Conservation (phyloP, 306 rosid genomes). For the Medicago lupulina region DNA sequence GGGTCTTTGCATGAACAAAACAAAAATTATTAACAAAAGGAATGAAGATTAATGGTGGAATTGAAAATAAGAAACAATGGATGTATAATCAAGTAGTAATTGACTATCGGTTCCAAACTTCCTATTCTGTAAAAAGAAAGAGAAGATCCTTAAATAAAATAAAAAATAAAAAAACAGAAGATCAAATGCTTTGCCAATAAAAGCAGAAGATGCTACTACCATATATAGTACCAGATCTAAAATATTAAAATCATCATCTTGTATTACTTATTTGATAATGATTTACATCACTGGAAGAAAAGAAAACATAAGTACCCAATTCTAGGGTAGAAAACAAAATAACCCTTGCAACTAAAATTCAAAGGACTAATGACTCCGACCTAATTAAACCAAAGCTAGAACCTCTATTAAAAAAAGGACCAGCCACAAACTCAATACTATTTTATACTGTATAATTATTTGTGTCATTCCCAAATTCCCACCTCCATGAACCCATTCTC, state of each 20-base stretch:
- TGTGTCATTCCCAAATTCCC: constrained; percentile 73
- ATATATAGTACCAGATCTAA: too few species aligned
- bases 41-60: not conserved
- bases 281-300: not conserved
- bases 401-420: not conserved
- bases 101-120: too few species aligned
- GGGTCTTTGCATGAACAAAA: too few species aligned
- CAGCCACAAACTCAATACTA: not conserved
- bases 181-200: too few species aligned
- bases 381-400: not conserved
- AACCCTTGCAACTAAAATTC: not conserved
- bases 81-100: too few species aligned
- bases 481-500: constrained; percentile 95
- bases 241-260: too few species aligned
- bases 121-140: too few species aligned
- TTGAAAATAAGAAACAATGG: too few species aligned
- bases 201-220: too few species aligned
- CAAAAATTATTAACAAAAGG: too few species aligned
- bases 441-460: not conserved
- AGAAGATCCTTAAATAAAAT: too few species aligned
- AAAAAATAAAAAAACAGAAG: too few species aligned
- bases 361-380: not conserved
- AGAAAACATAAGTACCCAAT: not conserved
- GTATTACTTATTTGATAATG: not conserved
- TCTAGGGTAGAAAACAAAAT: not conserved